Evolutionary conservation across 768 basidiomycete species (phyloP).

Genomic region (Serendipita indica): DNA sequence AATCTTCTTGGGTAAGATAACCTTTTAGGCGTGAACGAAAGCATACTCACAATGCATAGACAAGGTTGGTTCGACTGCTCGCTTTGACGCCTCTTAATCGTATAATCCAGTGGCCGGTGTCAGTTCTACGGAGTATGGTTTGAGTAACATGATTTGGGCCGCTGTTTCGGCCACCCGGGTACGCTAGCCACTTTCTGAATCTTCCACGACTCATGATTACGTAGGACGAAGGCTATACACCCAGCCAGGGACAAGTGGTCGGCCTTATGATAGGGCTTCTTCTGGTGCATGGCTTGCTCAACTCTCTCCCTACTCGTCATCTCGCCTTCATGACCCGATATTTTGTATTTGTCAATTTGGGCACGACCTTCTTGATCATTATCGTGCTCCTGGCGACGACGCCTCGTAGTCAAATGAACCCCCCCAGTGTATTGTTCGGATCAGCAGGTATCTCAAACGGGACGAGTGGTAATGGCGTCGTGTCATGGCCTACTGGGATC

Average conservation of each 20-base stretch:
- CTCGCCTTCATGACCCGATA: conserved; percentile 58
- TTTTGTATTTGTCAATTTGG: conserved; percentile 81
- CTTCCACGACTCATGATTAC: conserved; percentile 10
- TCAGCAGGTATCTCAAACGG: conserved; percentile 56
- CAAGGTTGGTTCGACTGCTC: background rate
- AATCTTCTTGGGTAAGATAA: conserved; percentile 47
- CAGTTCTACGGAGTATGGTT: conserved; percentile 31
- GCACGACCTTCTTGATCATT: conserved; percentile 68
- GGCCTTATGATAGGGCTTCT: conserved; percentile 65
- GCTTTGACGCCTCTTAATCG: background rate
- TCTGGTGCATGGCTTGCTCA: conserved; percentile 65
- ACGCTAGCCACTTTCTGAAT: conserved; percentile 14
- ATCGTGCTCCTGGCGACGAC: conserved; percentile 70
- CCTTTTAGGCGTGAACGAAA: no score
- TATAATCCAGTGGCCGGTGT: conserved; percentile 8
- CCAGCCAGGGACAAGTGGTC: conserved; percentile 47
- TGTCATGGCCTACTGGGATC: background rate
- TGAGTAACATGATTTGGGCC: conserved; percentile 66
- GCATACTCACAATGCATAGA: no score
- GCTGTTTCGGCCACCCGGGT: conserved; percentile 49
- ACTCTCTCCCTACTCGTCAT: conserved; percentile 58
- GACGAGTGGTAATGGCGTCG: conserved; percentile 24
- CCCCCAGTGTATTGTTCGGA: conserved; percentile 68
- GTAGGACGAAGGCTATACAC: background rate
- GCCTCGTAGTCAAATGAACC: conserved; percentile 60